These are phyloP conservation scores for Zygosaccharomyces bisporus DNA, from an alignment of 805 yeast species.

Conservation along the genomic window DNA sequence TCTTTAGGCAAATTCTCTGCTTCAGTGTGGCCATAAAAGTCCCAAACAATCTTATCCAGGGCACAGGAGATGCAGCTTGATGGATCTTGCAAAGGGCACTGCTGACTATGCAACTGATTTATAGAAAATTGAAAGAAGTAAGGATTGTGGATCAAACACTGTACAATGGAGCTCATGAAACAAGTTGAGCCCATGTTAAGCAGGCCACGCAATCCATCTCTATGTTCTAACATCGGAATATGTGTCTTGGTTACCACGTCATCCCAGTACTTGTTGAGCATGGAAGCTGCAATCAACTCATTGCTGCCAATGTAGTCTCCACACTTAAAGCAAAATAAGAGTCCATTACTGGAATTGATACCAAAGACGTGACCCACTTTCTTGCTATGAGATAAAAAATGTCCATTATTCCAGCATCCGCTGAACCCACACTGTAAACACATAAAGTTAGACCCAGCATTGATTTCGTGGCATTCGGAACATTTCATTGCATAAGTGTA, in stretches of 20 bases:
- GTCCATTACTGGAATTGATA: constrained; percentile 64
- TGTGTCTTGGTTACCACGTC: constrained; percentile 21
- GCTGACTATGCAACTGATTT: constrained; percentile 37
- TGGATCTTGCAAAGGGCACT: constrained; percentile 30
- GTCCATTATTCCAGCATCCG: constrained; percentile 57
- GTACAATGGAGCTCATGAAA: constrained; percentile 91
- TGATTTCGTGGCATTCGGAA: constrained; percentile 30
- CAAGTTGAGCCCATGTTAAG: constrained; percentile 96
- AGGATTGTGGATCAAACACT: constrained; percentile 87
- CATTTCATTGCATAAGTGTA: constrained; percentile 28
- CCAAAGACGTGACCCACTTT: constrained; percentile 53
- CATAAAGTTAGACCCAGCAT: constrained; percentile 44
- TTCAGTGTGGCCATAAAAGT: constrained; percentile 62
- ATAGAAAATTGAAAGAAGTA: constrained; percentile 73
- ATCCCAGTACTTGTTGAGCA: constrained; percentile 30
- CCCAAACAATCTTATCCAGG: constrained; percentile 70
- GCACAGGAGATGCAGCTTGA: constrained; percentile 74
- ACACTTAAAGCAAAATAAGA: constrained; percentile 77
- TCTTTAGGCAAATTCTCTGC: neutral
- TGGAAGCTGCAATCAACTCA: constrained; percentile 35
- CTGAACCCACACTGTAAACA: constrained; percentile 76
- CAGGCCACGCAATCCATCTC: constrained; percentile 81
- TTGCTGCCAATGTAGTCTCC: constrained; percentile 64
- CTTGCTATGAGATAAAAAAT: constrained; percentile 47
- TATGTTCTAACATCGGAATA: constrained; percentile 43